A percentile compares a stretch with the other conserved stretches of the same genome.
These are phyloP conservation scores for Periconia sp. DNA, from an alignment of 2,329 filamentous ascomycete genomes.

Conservation along the genomic window DNA sequence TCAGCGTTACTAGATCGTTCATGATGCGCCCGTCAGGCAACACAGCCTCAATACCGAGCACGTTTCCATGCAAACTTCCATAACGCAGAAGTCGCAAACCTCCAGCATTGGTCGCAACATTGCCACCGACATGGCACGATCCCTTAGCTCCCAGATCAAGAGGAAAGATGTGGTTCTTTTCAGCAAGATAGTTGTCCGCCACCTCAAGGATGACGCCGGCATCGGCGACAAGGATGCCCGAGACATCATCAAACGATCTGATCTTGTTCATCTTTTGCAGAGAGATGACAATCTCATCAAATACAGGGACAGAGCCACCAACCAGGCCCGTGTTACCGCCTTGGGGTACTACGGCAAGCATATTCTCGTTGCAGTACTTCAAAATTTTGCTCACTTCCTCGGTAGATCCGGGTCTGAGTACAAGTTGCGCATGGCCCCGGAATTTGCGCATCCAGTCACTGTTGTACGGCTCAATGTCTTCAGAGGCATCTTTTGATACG, in stretches of 20 bases:
- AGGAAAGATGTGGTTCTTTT: constrained; percentile 87
- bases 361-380: constrained; percentile 91
- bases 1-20: constrained; percentile 81
- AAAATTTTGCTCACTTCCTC: constrained; percentile 89
- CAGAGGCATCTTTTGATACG: constrained; percentile 69
- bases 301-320: constrained; percentile 92
- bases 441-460: constrained; percentile 99
- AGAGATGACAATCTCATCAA: constrained; percentile 96
- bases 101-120: constrained; percentile 93
- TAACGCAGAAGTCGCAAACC: constrained; percentile 88
- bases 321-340: constrained; percentile 97
- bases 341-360: constrained; percentile 92
- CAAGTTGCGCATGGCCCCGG: constrained; percentile 82
- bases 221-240: constrained; percentile 85
- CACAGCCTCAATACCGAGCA: constrained; percentile 90
- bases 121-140: constrained; percentile 93
- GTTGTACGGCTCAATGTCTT: constrained; percentile 91
- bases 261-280: constrained; percentile 89
- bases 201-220: constrained; percentile 89
- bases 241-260: constrained; percentile 88
- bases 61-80: constrained; percentile 89
- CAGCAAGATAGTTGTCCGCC: constrained; percentile 81
- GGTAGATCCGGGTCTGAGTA: constrained; percentile 81
- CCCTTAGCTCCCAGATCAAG: constrained; percentile 97
- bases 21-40: constrained; percentile 90